Evolutionary conservation across 2,329 filamentous ascomycete genomes (phyloP), one percentile per base, ranked within the genome.

Genomic region (Curvularia lunata): DNA sequence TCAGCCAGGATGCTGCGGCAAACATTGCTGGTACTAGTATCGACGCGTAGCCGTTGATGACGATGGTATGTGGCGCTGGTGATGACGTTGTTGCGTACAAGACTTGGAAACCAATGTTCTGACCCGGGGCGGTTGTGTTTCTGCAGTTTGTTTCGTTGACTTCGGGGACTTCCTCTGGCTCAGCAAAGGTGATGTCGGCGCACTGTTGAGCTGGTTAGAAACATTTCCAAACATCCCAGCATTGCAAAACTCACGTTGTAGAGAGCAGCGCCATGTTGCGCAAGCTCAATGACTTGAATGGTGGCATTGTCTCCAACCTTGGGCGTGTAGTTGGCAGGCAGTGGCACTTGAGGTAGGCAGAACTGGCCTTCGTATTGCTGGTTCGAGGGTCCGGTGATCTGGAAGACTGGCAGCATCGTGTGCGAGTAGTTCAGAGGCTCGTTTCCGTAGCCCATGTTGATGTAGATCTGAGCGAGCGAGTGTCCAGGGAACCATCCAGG

Each of bases 401-500:
- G 88, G 78, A 98, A 94, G 27, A 90, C 86, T 13, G 88, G 81
- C 1, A 94, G 79, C 85, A 97, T 95, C 21, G 87, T 82, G 75
- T 90, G 86, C 63, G 91, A 96, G 88, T 96, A 96, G 82, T 98
- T 98, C 6, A 79, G 77, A 0, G 95, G 94, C 7, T 90, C 86
- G 32, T 84, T 91, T 64, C 91, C 92, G 64, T 93, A 87, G 65
- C 95, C 95, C 54, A 98, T 83, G 81, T 98, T 98, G 79, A 98
- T 82, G 80, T 96, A 97, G 74, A 97, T 84, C 68, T 92, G 86
- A 18, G 92, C 94, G 5, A 86, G 88, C 34, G 85, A 77, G 76
- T 98, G 95, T 63, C 95, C 95, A 57, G 88, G 87, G 82, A 97
- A 97, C 95, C 95, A 98, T 71, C 94, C 95, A 0, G 95, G 95